Conservation (phyloP, 2,329 filamentous ascomycete species). For the Pseudogymnoascus sp. region DNA sequence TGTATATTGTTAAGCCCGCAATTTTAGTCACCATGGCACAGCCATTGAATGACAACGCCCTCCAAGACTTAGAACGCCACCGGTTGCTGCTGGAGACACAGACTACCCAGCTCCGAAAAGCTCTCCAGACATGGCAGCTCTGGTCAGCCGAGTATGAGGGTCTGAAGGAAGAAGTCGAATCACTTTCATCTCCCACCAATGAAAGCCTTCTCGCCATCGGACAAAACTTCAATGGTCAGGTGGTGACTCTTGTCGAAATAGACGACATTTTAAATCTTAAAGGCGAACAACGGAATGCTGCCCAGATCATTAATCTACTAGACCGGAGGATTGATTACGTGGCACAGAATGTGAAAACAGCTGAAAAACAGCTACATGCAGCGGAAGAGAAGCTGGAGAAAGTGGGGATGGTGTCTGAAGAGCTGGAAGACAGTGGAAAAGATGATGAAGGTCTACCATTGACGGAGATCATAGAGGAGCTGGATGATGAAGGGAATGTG, state of each 20-base stretch:
- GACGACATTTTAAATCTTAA: constrained; percentile 35
- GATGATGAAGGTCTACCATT: constrained; percentile 67
- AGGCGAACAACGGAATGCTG: constrained; percentile 41
- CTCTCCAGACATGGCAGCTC: constrained; percentile 78
- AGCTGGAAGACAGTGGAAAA: constrained; percentile 50
- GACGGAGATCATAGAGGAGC: constrained; percentile 83
- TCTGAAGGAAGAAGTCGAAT: constrained; percentile 70
- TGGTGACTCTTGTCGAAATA: constrained; percentile 52
- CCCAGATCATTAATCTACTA: constrained; percentile 60
- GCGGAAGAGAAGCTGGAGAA: constrained; percentile 63
- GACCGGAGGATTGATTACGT: constrained; percentile 82
- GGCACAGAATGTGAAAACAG: constrained; percentile 63
- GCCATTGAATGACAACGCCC: constrained; percentile 24
- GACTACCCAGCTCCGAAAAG: constrained; percentile 62
- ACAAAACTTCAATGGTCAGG: constrained; percentile 42
- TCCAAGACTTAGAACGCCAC: constrained; percentile 59
- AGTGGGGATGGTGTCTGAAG: constrained; percentile 49
- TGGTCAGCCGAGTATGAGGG: constrained; percentile 90
- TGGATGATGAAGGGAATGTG: constrained; percentile 85
- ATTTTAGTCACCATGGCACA: constrained; percentile 21
- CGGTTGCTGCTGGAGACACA: constrained; percentile 67
- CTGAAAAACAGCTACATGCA: constrained; percentile 58
- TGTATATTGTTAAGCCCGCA: not conserved
- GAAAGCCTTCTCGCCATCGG: constrained; percentile 46
- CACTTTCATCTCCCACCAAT: constrained; percentile 35